Evolutionary conservation across 1,284 basidiomycete genomes (phyloP).

Genomic region (Sanghuangporus weigelae): DNA sequence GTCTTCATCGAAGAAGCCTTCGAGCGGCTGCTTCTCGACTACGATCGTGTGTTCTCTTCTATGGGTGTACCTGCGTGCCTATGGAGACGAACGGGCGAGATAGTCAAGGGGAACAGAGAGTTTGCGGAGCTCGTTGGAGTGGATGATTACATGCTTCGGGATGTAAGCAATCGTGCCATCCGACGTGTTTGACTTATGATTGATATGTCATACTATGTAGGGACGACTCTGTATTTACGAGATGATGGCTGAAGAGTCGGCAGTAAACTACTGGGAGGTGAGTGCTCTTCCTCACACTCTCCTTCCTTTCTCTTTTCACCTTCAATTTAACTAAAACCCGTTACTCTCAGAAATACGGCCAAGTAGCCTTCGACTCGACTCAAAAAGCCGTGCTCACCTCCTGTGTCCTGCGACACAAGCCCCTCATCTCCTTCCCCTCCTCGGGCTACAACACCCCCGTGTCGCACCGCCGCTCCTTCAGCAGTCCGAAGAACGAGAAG

Average conservation of each 20-base stretch:
- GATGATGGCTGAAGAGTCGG: slow-evolving; percentile 92
- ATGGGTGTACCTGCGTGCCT: slow-evolving; percentile 97
- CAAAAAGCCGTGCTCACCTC: slow-evolving; percentile 92
- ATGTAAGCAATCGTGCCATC: slow-evolving; percentile 42
- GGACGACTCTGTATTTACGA: slow-evolving; percentile 96
- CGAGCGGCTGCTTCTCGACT: slow-evolving; percentile 91
- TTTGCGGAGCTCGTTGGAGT: slow-evolving; percentile 86
- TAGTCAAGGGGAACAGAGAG: slow-evolving; percentile 96
- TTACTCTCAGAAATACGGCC: slow-evolving; percentile 75
- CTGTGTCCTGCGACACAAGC: slow-evolving; percentile 83
- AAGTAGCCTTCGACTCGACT: slow-evolving; percentile 86
- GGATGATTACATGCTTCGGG: slow-evolving; percentile 76
- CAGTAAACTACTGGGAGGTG: slow-evolving; percentile 98
- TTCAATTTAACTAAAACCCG: not conserved
- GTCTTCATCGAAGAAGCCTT: slow-evolving; percentile 98
- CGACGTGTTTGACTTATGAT: slow-evolving; percentile 8
- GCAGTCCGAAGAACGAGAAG: slow-evolving; percentile 19
- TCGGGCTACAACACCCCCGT: slow-evolving; percentile 19
- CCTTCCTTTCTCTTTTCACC: not conserved
- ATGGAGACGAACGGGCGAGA: slow-evolving; percentile 96
- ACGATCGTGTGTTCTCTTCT: slow-evolving; percentile 91
- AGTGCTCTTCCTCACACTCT: slow-evolving; percentile 19
- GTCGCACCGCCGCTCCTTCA: slow-evolving; percentile 19
- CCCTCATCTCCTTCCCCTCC: slow-evolving; percentile 36
- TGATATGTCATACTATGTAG: slow-evolving; percentile 28